A percentile compares a stretch with the other conserved stretches of the same genome.
Conservation (phyloP, 1,139 yeast genomes). For the Diutina ranongensis region DNA sequence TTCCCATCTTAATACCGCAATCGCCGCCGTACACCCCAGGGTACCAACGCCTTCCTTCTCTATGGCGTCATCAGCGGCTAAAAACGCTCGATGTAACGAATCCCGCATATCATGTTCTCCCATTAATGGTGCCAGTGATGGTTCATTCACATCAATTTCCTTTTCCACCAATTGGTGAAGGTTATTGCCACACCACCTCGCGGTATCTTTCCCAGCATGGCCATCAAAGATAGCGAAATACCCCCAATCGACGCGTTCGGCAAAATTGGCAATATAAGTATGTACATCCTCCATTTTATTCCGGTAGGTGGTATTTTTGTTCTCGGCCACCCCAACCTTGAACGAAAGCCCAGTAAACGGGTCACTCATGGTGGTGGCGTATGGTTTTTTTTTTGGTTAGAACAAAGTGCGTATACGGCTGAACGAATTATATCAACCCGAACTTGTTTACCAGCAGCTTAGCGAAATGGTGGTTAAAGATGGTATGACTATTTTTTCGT, state of each 20-base stretch:
- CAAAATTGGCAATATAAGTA: conserved; percentile 85
- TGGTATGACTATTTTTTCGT: no score
- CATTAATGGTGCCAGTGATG: conserved; percentile 11
- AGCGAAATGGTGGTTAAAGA: background rate
- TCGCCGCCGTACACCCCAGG: conserved; percentile 94
- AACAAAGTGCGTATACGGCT: background rate
- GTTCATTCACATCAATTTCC: conserved; percentile 22
- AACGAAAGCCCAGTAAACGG: conserved; percentile 48
- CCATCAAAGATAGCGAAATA: conserved; percentile 96
- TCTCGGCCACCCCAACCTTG: conserved; percentile 83
- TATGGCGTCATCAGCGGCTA: conserved; percentile 63
- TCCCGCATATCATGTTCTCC: conserved; percentile 31
- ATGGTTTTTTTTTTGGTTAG: background rate
- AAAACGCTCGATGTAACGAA: conserved; percentile 48
- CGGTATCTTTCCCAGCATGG: conserved; percentile 90
- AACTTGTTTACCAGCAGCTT: background rate
- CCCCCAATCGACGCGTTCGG: conserved; percentile 85
- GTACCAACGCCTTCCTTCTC: conserved; percentile 48
- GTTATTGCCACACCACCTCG: conserved; percentile 91
- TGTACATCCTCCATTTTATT: conserved; percentile 96
- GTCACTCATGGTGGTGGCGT: conserved; percentile 11
- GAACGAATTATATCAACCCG: no score
- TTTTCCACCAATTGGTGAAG: conserved; percentile 58
- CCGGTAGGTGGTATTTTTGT: conserved; percentile 69
- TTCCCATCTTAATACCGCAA: conserved; percentile 87